Conservation (phyloP, 768 basidiomycete species). For the Suillus occidentalis region DNA sequence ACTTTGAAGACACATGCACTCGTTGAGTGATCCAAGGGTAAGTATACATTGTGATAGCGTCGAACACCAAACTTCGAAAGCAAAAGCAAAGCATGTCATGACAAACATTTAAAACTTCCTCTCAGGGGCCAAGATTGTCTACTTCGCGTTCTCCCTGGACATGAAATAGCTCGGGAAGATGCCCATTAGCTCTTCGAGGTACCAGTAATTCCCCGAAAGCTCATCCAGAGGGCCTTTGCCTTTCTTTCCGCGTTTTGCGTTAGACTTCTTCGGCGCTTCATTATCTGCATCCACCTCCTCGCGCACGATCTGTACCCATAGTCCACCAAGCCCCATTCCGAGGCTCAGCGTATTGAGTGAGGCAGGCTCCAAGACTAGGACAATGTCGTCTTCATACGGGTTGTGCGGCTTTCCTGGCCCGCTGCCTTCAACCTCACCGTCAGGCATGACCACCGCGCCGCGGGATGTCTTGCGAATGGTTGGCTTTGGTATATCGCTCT, state of each 20-base stretch:
- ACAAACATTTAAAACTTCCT: not conserved
- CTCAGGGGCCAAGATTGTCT: not conserved
- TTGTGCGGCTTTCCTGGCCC: slow-evolving; percentile 39
- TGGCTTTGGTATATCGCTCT: slow-evolving; percentile 38
- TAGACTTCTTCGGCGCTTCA: slow-evolving; percentile 7
- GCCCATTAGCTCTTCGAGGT: slow-evolving; percentile 54
- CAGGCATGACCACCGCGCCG: slow-evolving; percentile 34
- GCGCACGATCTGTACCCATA: slow-evolving; percentile 68
- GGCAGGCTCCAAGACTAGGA: slow-evolving; percentile 51
- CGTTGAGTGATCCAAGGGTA: not conserved
- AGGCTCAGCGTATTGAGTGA: slow-evolving; percentile 40
- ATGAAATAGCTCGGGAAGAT: slow-evolving; percentile 56
- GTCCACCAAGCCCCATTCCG: slow-evolving; percentile 52
- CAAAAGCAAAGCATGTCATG: not conserved
- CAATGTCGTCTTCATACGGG: slow-evolving; percentile 57
- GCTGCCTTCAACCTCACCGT: slow-evolving; percentile 13
- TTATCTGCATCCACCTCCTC: slow-evolving; percentile 16
- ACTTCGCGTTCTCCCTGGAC: slow-evolving; percentile 16
- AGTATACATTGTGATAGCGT: not conserved
- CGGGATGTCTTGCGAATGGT: slow-evolving; percentile 37
- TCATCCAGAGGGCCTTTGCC: slow-evolving; percentile 21
- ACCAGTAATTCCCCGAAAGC: slow-evolving; percentile 48
- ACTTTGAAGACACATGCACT: not conserved
- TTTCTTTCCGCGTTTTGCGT: slow-evolving; percentile 23
- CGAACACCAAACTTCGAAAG: not conserved